These are phyloP conservation scores for Bryoglossum gracile DNA, from an alignment of 495 filamentous ascomycete genomes.

Conservation along the genomic window DNA sequence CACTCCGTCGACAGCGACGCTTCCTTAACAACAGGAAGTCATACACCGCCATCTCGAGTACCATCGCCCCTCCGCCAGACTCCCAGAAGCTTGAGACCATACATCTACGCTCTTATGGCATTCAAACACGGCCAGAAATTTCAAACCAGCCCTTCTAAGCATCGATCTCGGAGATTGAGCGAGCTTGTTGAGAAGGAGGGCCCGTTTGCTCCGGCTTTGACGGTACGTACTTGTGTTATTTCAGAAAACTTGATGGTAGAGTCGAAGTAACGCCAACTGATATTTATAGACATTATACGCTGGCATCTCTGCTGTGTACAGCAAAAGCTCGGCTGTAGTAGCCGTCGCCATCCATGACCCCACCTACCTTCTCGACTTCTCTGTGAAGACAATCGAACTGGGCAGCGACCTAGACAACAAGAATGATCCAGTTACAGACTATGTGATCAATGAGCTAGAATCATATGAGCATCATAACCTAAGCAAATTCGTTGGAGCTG, in stretches of 20 bases:
- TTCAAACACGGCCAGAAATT: conserved; percentile 35
- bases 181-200: conserved; percentile 38
- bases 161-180: conserved; percentile 40
- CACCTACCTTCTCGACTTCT: conserved; percentile 72
- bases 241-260: too few species aligned
- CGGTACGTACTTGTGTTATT: conserved; percentile 40
- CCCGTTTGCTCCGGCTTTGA: conserved; percentile 52
- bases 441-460: conserved; percentile 45
- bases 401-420: conserved; percentile 26
- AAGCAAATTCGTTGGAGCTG: conserved; percentile 61
- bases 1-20: not conserved
- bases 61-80: conserved; percentile 10
- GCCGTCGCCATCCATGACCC: conserved; percentile 69
- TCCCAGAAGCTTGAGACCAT: conserved; percentile 15
- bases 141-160: conserved; percentile 34
- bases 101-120: conserved; percentile 29
- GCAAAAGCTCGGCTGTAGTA: conserved; percentile 44
- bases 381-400: conserved; percentile 46
- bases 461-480: conserved; percentile 53
- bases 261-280: not conserved
- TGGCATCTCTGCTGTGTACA: conserved; percentile 50
- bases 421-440: conserved; percentile 43
- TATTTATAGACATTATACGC: conserved; percentile 52
- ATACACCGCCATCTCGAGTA: conserved; percentile 4
- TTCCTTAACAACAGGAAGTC: not conserved